phyloP scores from a whole-genome alignment of 2,329 filamentous ascomycete genomes.

The Colletotrichum sublineola region DNA sequence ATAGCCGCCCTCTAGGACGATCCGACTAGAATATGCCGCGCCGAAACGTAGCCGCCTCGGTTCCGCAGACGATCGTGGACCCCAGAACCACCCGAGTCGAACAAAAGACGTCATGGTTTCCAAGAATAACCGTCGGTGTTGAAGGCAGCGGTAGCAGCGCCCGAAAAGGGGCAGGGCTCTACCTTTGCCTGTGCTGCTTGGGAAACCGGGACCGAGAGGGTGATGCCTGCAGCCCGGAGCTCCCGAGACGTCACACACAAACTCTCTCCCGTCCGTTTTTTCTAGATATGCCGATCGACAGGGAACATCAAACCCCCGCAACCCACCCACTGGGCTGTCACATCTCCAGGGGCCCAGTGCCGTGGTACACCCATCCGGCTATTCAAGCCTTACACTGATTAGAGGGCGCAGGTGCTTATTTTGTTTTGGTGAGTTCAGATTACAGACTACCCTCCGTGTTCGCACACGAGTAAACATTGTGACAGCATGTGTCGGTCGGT shows the following conservation, averaged over 20 bases:
- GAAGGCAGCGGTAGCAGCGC: background rate
- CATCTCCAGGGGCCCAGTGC: conserved; percentile 16
- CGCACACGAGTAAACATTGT: background rate
- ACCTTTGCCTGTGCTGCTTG: conserved; percentile 4
- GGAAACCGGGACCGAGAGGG: background rate
- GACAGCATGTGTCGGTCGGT: background rate
- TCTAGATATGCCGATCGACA: background rate
- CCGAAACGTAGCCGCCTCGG: conserved; percentile 22
- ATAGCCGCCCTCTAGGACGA: background rate
- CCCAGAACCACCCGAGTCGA: conserved; percentile 5
- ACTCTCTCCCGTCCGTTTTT: background rate
- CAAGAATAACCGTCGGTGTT: conserved; percentile 11
- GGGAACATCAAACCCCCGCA: conserved; percentile 16
- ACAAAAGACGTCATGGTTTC: background rate
- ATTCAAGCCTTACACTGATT: conserved; percentile 26
- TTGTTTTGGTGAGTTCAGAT: background rate
- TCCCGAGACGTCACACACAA: background rate
- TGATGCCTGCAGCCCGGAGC: background rate
- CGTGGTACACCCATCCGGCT: conserved; percentile 4
- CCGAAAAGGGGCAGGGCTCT: background rate
- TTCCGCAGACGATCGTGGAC: background rate
- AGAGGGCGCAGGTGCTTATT: background rate
- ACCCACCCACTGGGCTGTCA: background rate
- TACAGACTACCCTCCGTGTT: no score
- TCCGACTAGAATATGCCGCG: conserved; percentile 7